These are phyloP conservation scores for Stephania yunnanensis DNA, from an alignment of 164 flowering plant genomes.

Conservation along the genomic window DNA sequence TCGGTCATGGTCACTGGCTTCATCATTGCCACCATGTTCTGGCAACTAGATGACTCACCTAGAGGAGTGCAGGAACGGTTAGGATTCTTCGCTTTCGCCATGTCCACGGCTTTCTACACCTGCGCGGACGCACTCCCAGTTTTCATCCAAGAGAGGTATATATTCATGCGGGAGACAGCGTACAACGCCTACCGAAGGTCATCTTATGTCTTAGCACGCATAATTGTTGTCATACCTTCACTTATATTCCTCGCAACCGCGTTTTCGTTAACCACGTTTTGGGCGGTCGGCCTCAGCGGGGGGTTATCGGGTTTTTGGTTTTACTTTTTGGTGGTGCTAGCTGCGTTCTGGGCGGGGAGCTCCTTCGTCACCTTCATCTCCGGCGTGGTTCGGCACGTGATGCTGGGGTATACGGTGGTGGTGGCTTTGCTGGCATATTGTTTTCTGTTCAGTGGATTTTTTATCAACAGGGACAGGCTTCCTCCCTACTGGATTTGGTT, in stretches of 20 bases:
- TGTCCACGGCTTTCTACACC: constrained; percentile 94
- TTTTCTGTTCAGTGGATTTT: constrained; percentile 88
- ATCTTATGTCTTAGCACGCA: constrained; percentile 71
- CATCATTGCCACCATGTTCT: constrained; percentile 80
- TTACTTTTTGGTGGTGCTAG: constrained; percentile 54
- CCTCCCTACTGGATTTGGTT: constrained; percentile 93
- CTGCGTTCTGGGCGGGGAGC: constrained; percentile 90
- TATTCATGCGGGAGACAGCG: constrained; percentile 93
- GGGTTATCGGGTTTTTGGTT: constrained; percentile 61
- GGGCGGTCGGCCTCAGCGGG: constrained; percentile 76
- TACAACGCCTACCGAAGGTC: constrained; percentile 91
- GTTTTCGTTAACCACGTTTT: constrained; percentile 68
- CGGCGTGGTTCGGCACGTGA: constrained; percentile 68
- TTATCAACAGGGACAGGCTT: constrained; percentile 69
- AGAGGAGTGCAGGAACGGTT: constrained; percentile 77
- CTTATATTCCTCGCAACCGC: constrained; percentile 50
- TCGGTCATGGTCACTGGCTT: constrained; percentile 74
- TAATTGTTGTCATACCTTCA: constrained; percentile 56
- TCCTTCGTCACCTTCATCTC: constrained; percentile 91
- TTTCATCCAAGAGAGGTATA: constrained; percentile 79
- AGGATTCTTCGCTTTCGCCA: constrained; percentile 95
- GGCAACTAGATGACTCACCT: constrained; percentile 74
- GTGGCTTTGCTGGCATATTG: constrained; percentile 80
- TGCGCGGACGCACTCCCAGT: constrained; percentile 92
- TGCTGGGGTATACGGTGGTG: constrained; percentile 79